Evolutionary conservation across 2,329 filamentous ascomycete species (phyloP), one percentile per base, ranked within the genome.

Genomic region (Rhytidhysteron rufulum): DNA sequence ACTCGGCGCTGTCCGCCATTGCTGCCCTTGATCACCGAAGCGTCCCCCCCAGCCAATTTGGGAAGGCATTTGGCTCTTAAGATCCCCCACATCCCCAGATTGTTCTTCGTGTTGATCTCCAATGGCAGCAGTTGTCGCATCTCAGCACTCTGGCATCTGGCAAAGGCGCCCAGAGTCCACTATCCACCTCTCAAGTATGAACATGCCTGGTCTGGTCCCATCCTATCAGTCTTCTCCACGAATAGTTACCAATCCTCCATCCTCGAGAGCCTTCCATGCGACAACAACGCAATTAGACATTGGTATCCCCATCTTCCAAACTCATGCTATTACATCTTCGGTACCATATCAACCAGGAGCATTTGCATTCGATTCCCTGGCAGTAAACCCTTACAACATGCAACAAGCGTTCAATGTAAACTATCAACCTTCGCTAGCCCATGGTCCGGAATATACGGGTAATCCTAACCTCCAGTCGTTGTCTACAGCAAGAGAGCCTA

Each of bases 61-160:
- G 31, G 20, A 42, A 40, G 44, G 43, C 48, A 53, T 48, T 49
- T 49, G 55, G 41, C 37, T 40, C 47, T 36, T 33, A 22, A 37
- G 50, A 44, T 49, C 48, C 49, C 51, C 54, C 43, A 43, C 40
- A 40, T 49, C 37, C 45, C 42, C 37, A 36, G 44, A 42, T 50
- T 47, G 44, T 44, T 40, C 21, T 47, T 47, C 50, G 45, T 41
- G 38, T 49, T 44, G 45, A 47, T 53, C 49, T 49, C 49, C 51
- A 45, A 66, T 66, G 62, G 57, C 63, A 34, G 54, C 60, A 37
- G 61, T 63, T 43, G 53, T 66, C 57, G 62, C 59, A 35, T 48
- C 57, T 46, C 62, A 65, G 15, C 62, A 62, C 41, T 44, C 51
- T 30, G 54, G 49, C 34, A 44, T 63, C 36, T 67, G 63, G 63